A percentile compares a stretch with the other conserved stretches of the same genome.
phyloP scores from a whole-genome alignment of 2,329 filamentous ascomycete species.

The Didymella pinodella region DNA sequence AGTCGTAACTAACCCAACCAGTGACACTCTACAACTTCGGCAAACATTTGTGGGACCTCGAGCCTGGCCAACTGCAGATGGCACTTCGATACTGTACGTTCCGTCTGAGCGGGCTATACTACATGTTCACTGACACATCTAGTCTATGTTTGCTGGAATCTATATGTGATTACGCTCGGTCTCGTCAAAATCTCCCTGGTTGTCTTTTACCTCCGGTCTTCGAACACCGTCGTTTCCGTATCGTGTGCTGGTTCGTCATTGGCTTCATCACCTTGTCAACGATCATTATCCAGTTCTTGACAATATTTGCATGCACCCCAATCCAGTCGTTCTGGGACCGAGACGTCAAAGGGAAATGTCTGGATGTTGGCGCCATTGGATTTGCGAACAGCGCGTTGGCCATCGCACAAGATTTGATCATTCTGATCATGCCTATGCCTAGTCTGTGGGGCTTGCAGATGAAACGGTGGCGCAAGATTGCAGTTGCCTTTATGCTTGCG shows the following conservation, averaged over 20 bases:
- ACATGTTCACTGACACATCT: background rate
- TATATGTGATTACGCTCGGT: constrained; percentile 29
- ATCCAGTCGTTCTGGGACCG: constrained; percentile 34
- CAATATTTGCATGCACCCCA: constrained; percentile 33
- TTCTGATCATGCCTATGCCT: constrained; percentile 34
- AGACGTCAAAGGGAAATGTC: constrained; percentile 32
- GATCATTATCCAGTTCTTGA: constrained; percentile 29
- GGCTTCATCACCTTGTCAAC: constrained; percentile 25
- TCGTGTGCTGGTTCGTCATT: constrained; percentile 24
- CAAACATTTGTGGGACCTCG: constrained; percentile 25
- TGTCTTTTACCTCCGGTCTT: constrained; percentile 41
- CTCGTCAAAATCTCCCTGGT: constrained; percentile 34
- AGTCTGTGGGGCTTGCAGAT: constrained; percentile 31
- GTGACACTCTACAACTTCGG: constrained; percentile 38
- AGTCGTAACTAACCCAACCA: background rate
- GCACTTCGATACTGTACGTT: constrained; percentile 10
- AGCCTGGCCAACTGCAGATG: constrained; percentile 5
- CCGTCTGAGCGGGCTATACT: background rate
- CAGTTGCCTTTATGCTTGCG: constrained; percentile 34
- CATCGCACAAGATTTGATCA: constrained; percentile 33
- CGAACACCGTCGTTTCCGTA: constrained; percentile 24
- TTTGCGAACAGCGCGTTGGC: constrained; percentile 31
- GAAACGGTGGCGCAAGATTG: constrained; percentile 27
- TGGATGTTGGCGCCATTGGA: constrained; percentile 31
- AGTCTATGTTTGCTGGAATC: constrained; percentile 33